A percentile compares a stretch with the other conserved stretches of the same genome.
These are phyloP conservation scores for Rhynchospora tenuis DNA, from an alignment of 176 grass and related monocot species.

Conservation along the genomic window DNA sequence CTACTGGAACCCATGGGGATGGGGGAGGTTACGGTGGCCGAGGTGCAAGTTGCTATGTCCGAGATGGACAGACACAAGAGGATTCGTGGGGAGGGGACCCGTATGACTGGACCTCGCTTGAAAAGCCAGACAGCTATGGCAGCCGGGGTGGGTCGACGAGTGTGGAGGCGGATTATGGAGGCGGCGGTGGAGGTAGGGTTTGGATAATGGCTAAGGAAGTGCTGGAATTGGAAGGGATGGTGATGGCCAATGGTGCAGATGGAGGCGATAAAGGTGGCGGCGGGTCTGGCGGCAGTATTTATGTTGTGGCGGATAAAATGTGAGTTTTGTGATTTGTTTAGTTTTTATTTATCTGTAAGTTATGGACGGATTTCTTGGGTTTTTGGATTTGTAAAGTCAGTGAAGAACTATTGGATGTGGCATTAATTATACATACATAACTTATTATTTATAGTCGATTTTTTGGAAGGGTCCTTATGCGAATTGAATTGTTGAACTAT, in stretches of 20 bases:
- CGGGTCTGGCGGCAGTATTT: conserved; percentile 87
- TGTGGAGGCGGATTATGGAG: conserved; percentile 77
- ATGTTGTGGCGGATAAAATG: conserved; percentile 64
- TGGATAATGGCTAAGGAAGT: conserved; percentile 71
- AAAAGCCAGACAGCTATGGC: conserved; percentile 68
- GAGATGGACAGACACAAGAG: conserved; percentile 87
- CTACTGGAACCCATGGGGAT: conserved; percentile 77
- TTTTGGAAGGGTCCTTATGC: neutral
- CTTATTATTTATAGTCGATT: neutral
- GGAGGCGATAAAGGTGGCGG: conserved; percentile 71
- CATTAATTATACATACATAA: neutral
- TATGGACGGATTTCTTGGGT: neutral
- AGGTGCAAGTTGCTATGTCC: conserved; percentile 80
- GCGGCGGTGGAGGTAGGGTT: conserved; percentile 65
- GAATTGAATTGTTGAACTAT: neutral
- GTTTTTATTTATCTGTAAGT: neutral
- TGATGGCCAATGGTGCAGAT: conserved; percentile 67
- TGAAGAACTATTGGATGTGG: neutral
- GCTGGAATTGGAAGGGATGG: conserved; percentile 57
- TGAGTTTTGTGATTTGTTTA: conserved; percentile 34
- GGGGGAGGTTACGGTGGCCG: conserved; percentile 86
- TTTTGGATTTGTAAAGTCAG: neutral
- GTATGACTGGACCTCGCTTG: conserved; percentile 69
- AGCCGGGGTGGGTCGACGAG: conserved; percentile 93
- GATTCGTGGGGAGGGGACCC: conserved; percentile 96